Percentiles rank a stretch among this genome's conserved stretches.
Conservation (phyloP, 2,329 filamentous ascomycete species). For the Exophiala calicioides region DNA sequence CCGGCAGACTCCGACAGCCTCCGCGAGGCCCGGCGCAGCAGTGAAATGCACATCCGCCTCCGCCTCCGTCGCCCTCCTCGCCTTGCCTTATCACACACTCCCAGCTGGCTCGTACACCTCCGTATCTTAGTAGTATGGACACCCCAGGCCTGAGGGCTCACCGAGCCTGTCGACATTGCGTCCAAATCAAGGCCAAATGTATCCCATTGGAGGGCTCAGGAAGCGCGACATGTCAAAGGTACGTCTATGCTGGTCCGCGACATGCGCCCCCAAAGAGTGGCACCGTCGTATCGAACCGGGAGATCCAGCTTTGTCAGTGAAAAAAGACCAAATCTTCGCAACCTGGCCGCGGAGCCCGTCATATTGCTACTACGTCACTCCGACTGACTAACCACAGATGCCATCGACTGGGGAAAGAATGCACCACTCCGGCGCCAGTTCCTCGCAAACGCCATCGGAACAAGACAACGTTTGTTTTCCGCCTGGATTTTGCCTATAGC, state of each 20-base stretch:
- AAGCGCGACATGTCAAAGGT: conserved; percentile 16
- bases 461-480: conserved; percentile 9
- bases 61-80: background rate
- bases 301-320: too few relatives aligned
- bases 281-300: too few relatives aligned
- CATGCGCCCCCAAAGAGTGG: too few relatives aligned
- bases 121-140: too few relatives aligned
- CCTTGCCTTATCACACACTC: background rate
- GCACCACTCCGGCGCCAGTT: conserved; percentile 19
- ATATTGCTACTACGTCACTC: background rate
- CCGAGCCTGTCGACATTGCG: conserved; percentile 21
- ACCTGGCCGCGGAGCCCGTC: background rate
- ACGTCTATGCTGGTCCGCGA: too few relatives aligned
- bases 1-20: too few relatives aligned
- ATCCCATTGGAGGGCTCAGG: conserved; percentile 12
- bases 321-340: background rate
- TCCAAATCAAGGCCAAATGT: conserved; percentile 26
- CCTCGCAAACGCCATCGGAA: conserved; percentile 16
- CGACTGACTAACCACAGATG: conserved; percentile 12
- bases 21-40: background rate
- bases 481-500: background rate
- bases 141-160: conserved; percentile 20
- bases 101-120: too few relatives aligned
- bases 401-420: conserved; percentile 20
- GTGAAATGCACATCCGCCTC: background rate